Evolutionary conservation across 768 basidiomycete species (phyloP).

Genomic region (Dioszegia crocea): DNA sequence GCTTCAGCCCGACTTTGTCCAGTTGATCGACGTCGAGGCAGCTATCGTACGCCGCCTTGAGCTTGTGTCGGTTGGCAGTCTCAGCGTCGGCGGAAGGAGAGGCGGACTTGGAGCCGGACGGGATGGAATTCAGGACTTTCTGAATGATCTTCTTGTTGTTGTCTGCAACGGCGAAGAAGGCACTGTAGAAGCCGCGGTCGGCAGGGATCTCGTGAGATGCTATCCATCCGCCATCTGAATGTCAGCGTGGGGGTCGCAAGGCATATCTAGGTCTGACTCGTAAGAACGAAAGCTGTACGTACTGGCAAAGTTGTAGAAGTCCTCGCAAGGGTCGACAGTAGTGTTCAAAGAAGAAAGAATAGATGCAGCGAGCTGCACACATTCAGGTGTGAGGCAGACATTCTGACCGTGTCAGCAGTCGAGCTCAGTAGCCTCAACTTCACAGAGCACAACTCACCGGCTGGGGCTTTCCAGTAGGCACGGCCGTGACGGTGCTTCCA

Average conservation of each 20-base stretch:
- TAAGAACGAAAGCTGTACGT: too few relatives aligned
- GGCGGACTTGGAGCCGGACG: conserved; percentile 4
- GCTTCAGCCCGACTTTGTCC: conserved; percentile 66
- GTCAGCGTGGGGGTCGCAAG: too few relatives aligned
- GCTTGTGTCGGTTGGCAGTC: conserved; percentile 53
- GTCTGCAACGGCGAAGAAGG: conserved; percentile 67
- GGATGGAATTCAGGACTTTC: conserved; percentile 60
- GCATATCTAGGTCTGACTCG: background rate
- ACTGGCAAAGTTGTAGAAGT: conserved; percentile 92
- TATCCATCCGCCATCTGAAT: conserved; percentile 89
- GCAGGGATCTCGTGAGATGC: conserved; percentile 76
- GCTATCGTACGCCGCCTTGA: conserved; percentile 64
- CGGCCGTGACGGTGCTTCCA: conserved; percentile 49
- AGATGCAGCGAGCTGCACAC: conserved; percentile 74
- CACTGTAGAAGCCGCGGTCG: conserved; percentile 69
- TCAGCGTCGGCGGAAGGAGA: conserved; percentile 55
- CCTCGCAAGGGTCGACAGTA: conserved; percentile 84
- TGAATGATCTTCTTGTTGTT: conserved; percentile 73
- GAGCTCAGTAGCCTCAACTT: background rate
- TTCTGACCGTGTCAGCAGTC: conserved; percentile 51
- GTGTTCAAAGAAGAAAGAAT: conserved; percentile 77
- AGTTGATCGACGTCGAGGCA: conserved; percentile 76
- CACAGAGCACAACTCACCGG: conserved; percentile 25
- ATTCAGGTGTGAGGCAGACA: conserved; percentile 70
- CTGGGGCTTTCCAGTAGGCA: conserved; percentile 40